These are phyloP conservation scores for Vigna nakashimae DNA, from an alignment of 306 rosid genomes.

Conservation along the genomic window DNA sequence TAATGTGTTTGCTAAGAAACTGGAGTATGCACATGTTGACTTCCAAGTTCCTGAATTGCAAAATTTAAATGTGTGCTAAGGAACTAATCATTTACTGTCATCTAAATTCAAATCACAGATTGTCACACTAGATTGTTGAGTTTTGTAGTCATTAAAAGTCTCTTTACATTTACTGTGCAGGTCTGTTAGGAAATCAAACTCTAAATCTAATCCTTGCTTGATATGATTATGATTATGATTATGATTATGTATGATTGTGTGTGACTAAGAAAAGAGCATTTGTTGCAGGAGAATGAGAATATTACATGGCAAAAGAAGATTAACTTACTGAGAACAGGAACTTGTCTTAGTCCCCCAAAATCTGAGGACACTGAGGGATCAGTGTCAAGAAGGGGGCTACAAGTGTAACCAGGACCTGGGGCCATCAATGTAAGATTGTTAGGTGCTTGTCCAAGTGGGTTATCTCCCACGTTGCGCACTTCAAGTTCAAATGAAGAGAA, in stretches of 20 bases:
- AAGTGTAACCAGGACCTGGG: constrained; percentile 87
- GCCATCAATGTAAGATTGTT: constrained; percentile 65
- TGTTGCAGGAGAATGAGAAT: neutral
- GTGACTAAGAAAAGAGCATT: neutral
- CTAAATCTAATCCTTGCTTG: constrained; percentile 1
- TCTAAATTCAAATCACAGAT: neutral
- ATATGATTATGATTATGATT: neutral
- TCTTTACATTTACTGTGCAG: neutral
- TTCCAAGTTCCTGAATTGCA: constrained; percentile 78
- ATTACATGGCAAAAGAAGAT: neutral
- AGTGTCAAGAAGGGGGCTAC: constrained; percentile 61
- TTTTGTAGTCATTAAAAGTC: neutral
- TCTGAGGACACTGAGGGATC: constrained; percentile 63
- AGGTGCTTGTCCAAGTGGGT: constrained; percentile 53
- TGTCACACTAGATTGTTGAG: neutral
- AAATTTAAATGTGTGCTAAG: constrained; percentile 32
- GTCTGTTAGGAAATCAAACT: neutral
- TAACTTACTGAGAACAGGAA: constrained; percentile 73
- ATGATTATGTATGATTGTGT: constrained; percentile 7
- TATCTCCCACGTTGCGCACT: constrained; percentile 54
- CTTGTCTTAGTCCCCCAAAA: constrained; percentile 67
- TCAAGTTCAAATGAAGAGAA: constrained; percentile 72
- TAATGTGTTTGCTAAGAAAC: constrained; percentile 62
- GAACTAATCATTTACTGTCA: neutral
- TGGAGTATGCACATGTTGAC: constrained; percentile 73